phyloP scores from a whole-genome alignment of 352 stramenopile genomes.

The Globisporangium abappressorium region DNA sequence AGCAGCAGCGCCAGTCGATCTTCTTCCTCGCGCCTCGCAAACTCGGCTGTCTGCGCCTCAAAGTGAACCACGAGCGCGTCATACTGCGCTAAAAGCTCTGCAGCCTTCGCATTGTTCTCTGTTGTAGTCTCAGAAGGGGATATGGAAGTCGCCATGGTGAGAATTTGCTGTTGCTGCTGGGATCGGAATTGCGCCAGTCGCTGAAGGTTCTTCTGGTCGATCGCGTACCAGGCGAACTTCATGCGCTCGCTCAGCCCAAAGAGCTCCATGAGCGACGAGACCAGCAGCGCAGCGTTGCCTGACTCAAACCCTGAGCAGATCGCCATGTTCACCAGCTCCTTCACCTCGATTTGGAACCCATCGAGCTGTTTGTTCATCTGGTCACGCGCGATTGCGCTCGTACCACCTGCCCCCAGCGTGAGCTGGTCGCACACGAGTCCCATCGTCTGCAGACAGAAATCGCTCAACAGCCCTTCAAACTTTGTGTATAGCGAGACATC shows the following conservation, averaged over 20 bases:
- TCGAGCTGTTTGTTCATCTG: constrained; percentile 46
- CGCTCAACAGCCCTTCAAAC: constrained; percentile 46
- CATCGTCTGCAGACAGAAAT: constrained; percentile 58
- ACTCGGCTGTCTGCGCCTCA: constrained; percentile 8
- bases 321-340: constrained; percentile 9
- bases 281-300: constrained; percentile 2
- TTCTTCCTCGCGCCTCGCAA: constrained; percentile 19
- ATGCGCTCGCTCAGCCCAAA: constrained; percentile 48
- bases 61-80: background rate
- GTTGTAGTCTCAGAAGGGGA: background rate
- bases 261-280: constrained; percentile 32
- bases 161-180: constrained; percentile 12
- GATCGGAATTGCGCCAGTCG: constrained; percentile 25
- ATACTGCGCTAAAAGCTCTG: background rate
- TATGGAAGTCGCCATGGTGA: background rate
- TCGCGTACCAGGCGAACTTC: constrained; percentile 38
- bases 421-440: constrained; percentile 51
- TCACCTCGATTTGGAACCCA: constrained; percentile 35
- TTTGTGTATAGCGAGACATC: constrained; percentile 20
- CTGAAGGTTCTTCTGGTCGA: constrained; percentile 48
- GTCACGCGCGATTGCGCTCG: constrained; percentile 21
- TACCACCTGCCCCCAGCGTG: constrained; percentile 23
- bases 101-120: background rate
- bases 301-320: background rate
- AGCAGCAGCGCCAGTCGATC: constrained; percentile 9